Percentiles rank a stretch among this genome's conserved stretches.
Evolutionary conservation across 805 yeast genomes (phyloP).

Genomic region (Candida michaelii): DNA sequence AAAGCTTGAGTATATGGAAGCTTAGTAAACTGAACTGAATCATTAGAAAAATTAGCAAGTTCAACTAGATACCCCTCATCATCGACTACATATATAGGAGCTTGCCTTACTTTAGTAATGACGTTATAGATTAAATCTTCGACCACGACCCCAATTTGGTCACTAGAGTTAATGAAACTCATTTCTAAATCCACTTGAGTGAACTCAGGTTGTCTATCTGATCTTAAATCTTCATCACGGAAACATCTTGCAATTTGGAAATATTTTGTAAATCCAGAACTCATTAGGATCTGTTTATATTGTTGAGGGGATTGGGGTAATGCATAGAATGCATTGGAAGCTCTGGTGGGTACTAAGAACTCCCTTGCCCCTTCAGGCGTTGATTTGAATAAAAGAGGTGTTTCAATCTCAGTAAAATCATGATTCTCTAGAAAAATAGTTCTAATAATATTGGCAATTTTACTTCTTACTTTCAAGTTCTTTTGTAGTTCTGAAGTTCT

Average conservation of each 20-base stretch:
- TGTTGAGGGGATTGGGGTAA: constrained; percentile 98
- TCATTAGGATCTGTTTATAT: constrained; percentile 91
- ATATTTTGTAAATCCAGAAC: constrained; percentile 83
- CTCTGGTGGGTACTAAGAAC: constrained; percentile 88
- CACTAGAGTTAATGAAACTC: constrained; percentile 70
- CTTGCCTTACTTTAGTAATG: constrained; percentile 51
- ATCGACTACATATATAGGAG: constrained; percentile 39
- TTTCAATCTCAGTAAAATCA: constrained; percentile 79
- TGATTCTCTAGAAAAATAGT: constrained; percentile 34
- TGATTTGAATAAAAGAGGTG: constrained; percentile 89
- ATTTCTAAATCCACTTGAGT: constrained; percentile 96
- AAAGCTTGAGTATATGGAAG: constrained; percentile 71
- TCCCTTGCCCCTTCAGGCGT: constrained; percentile 99
- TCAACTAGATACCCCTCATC: constrained; percentile 26
- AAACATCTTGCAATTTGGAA: constrained; percentile 93
- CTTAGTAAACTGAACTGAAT: constrained; percentile 29
- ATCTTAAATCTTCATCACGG: constrained; percentile 91
- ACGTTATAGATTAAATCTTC: constrained; percentile 53
- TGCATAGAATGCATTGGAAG: constrained; percentile 66
- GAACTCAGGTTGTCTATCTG: constrained; percentile 96
- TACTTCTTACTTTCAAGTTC: constrained; percentile 56
- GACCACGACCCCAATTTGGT: constrained; percentile 63
- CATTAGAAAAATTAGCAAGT: constrained; percentile 13
- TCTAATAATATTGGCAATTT: constrained; percentile 50
- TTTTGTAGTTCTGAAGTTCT: constrained; percentile 59